Conservation (phyloP, 2,329 filamentous ascomycete genomes). For the Xylaria digitata region DNA sequence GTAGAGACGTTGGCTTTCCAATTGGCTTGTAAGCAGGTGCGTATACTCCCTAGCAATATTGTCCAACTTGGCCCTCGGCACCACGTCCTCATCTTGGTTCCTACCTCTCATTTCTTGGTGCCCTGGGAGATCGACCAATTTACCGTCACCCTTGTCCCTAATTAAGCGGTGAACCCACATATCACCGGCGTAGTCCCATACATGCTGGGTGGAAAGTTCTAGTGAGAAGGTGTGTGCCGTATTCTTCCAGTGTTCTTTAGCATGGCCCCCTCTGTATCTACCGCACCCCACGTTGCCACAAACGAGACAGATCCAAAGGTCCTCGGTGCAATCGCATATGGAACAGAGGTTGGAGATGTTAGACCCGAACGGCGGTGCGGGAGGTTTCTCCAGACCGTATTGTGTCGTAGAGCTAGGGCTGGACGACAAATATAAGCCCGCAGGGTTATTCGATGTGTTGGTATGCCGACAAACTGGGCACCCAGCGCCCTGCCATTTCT, state of each 20-base stretch:
- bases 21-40: constrained; percentile 89
- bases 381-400: constrained; percentile 62
- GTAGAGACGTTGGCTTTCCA: constrained; percentile 92
- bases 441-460: constrained; percentile 54
- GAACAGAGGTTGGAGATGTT: constrained; percentile 77
- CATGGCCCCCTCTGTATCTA: constrained; percentile 91
- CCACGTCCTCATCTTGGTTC: constrained; percentile 70
- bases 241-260: constrained; percentile 91
- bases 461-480: constrained; percentile 97
- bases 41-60: constrained; percentile 94
- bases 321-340: constrained; percentile 81
- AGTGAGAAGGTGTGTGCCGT: constrained; percentile 92
- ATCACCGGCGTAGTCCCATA: constrained; percentile 98
- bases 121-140: constrained; percentile 87
- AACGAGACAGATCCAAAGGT: constrained; percentile 95
- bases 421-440: constrained; percentile 40
- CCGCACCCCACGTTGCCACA: constrained; percentile 94
- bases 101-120: constrained; percentile 49
- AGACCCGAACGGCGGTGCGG: constrained; percentile 67
- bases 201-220: constrained; percentile 91
- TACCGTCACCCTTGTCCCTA: constrained; percentile 91
- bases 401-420: constrained; percentile 41
- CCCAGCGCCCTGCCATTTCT: constrained; percentile 94
- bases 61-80: constrained; percentile 75
- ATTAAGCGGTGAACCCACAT: constrained; percentile 96